Conservation (phyloP, 2,329 filamentous ascomycete genomes). For the Pseudopyricularia javanii region DNA sequence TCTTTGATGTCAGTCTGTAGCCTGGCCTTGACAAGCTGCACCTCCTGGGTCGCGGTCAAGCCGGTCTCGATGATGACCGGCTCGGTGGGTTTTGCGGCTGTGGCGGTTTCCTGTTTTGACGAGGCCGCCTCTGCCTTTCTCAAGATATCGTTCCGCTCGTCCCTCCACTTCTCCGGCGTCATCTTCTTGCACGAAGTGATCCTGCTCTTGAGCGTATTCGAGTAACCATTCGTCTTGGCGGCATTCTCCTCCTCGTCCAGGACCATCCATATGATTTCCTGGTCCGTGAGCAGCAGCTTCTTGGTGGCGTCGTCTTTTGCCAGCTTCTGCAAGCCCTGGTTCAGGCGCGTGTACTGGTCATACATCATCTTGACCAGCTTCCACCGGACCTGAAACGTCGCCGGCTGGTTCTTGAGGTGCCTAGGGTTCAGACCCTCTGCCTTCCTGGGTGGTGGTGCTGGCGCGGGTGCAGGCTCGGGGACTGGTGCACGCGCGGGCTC, state of each 20-base stretch:
- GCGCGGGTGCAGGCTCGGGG: background rate
- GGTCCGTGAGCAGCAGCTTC: slow-evolving; percentile 45
- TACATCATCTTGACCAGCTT: slow-evolving; percentile 52
- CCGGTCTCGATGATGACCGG: slow-evolving; percentile 48
- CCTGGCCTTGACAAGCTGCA: slow-evolving; percentile 42
- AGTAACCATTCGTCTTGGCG: slow-evolving; percentile 59
- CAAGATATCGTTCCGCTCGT: slow-evolving; percentile 29
- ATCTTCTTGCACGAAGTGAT: slow-evolving; percentile 69
- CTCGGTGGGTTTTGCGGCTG: background rate
- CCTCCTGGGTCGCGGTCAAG: slow-evolving; percentile 54
- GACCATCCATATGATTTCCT: slow-evolving; percentile 55
- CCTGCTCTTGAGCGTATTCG: slow-evolving; percentile 71
- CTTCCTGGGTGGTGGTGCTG: slow-evolving; percentile 13
- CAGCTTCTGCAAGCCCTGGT: slow-evolving; percentile 45
- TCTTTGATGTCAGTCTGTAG: slow-evolving; percentile 52
- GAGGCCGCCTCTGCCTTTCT: background rate
- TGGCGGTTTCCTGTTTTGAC: background rate
- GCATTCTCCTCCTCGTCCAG: slow-evolving; percentile 74
- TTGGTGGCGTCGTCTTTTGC: slow-evolving; percentile 33
- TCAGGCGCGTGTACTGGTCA: slow-evolving; percentile 53
- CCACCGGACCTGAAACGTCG: slow-evolving; percentile 41
- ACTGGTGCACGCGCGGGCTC: background rate
- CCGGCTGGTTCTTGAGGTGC: slow-evolving; percentile 44
- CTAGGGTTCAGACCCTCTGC: slow-evolving; percentile 55
- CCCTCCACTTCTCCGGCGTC: slow-evolving; percentile 58